Percentiles rank a stretch among this genome's conserved stretches.
These are phyloP conservation scores for Sphagnurus paluster DNA, from an alignment of 1,284 basidiomycete genomes.

Conservation along the genomic window DNA sequence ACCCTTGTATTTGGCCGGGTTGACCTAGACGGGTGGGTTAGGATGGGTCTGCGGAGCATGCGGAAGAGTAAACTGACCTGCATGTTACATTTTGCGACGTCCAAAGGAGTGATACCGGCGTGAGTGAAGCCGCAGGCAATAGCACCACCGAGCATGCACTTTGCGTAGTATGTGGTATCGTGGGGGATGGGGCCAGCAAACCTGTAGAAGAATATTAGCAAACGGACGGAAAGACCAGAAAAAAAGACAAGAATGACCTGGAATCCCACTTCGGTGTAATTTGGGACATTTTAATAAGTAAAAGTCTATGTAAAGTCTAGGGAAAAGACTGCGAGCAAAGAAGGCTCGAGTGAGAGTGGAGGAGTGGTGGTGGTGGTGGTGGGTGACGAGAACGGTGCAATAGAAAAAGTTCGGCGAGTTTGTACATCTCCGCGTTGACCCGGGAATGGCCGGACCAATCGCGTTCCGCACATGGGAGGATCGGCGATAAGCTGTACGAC, in stretches of 20 bases:
- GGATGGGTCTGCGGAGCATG: background rate
- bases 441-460: conserved; percentile 36
- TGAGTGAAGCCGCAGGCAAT: conserved; percentile 94
- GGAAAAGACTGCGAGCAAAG: no score
- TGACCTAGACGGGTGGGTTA: conserved; percentile 50
- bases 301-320: conserved; percentile 31
- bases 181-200: conserved; percentile 73
- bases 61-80: conserved; percentile 62
- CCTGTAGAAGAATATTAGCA: conserved; percentile 33
- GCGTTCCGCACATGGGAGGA: conserved; percentile 17
- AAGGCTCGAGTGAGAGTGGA: conserved; percentile 5
- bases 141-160: conserved; percentile 87
- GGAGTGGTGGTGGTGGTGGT: conserved; percentile 26
- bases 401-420: conserved; percentile 25
- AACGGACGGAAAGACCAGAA: conserved; percentile 10
- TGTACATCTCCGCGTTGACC: conserved; percentile 35
- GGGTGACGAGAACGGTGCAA: conserved; percentile 23
- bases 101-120: conserved; percentile 90
- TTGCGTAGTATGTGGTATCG: conserved; percentile 71
- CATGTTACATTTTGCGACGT: conserved; percentile 98
- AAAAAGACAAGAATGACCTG: conserved; percentile 41
- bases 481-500: background rate
- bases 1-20: conserved; percentile 75
- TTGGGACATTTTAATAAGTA: conserved; percentile 14
- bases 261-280: conserved; percentile 62